Evolutionary conservation across 805 yeast genomes (phyloP).

Genomic region (Candida nanaspora): DNA sequence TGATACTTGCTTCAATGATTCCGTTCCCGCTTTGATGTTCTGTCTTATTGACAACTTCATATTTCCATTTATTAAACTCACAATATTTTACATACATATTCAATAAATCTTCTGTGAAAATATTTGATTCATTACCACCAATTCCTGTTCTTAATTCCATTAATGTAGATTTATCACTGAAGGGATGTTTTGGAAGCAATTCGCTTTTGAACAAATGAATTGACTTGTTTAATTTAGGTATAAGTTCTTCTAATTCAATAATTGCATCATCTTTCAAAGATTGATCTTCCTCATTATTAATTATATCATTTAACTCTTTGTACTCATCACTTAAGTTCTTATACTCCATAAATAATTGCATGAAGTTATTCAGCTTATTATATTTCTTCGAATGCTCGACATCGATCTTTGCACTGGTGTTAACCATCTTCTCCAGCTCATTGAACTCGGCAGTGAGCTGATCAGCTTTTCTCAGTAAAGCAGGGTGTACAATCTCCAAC

Average conservation of each 20-base stretch:
- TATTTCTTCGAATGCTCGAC: constrained; percentile 41
- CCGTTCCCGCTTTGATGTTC: constrained; percentile 59
- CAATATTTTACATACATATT: constrained; percentile 78
- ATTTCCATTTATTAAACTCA: constrained; percentile 58
- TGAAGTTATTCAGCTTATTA: constrained; percentile 36
- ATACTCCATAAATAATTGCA: constrained; percentile 35
- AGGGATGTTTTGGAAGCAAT: constrained; percentile 70
- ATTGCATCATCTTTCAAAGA: constrained; percentile 50
- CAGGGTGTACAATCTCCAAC: constrained; percentile 34
- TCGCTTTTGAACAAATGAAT: constrained; percentile 43
- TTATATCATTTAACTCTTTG: constrained; percentile 27
- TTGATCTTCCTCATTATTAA: constrained; percentile 31
- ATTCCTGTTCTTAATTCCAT: constrained; percentile 91
- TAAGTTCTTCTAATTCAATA: constrained; percentile 40
- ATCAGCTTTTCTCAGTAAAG: constrained; percentile 41
- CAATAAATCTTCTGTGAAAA: constrained; percentile 75
- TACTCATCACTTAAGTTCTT: constrained; percentile 22
- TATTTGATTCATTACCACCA: constrained; percentile 90
- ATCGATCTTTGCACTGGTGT: constrained; percentile 36
- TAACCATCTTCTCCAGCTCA: constrained; percentile 32
- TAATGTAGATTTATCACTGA: constrained; percentile 69
- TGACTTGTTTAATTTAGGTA: constrained; percentile 37
- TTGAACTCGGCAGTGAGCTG: constrained; percentile 32
- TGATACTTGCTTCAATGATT: constrained; percentile 65
- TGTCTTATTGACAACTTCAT: constrained; percentile 48